A percentile compares a stretch with the other conserved stretches of the same genome.
These are phyloP conservation scores for Agarophyton chilense DNA, from an alignment of 23 red algal genomes.

Conservation along the genomic window DNA sequence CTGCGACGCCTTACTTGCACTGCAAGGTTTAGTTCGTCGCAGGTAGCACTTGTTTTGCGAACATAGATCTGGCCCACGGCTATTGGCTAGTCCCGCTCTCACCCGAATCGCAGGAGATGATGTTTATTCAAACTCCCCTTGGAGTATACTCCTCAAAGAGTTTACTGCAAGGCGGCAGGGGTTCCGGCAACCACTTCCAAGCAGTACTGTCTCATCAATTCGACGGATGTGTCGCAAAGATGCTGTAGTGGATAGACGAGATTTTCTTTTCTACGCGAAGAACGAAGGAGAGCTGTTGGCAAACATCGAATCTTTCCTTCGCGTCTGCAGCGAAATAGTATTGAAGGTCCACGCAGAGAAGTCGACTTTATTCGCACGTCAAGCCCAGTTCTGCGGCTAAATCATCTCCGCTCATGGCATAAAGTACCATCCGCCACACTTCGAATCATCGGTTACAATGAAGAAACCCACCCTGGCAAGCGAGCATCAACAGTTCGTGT, in stretches of 20 bases:
- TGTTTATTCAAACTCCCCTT: constrained; percentile 43
- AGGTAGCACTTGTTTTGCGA: not conserved
- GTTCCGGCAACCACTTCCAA: constrained; percentile 55
- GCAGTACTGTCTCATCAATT: not conserved
- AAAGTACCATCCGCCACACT: not conserved
- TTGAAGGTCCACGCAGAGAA: constrained; percentile 51
- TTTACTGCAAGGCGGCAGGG: constrained; percentile 17
- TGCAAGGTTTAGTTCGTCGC: constrained; percentile 3
- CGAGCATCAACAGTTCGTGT: constrained; percentile 37
- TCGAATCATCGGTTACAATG: not conserved
- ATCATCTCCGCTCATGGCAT: not conserved
- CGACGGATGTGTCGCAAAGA: not conserved
- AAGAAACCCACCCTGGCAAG: not conserved
- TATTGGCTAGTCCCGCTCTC: constrained; percentile 20
- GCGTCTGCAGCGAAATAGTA: not conserved
- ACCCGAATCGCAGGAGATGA: constrained; percentile 15
- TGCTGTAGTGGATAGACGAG: constrained; percentile 40
- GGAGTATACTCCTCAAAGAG: constrained; percentile 8
- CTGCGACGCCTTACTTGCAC: constrained; percentile 25
- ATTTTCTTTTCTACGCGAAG: constrained; percentile 25
- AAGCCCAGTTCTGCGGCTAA: constrained; percentile 11
- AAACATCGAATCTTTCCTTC: not conserved
- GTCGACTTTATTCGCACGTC: not conserved
- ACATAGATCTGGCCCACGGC: not conserved
- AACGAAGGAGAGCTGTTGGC: constrained; percentile 27